These are phyloP conservation scores for Suhomyces maxii DNA, from an alignment of 1,139 yeast species.

Conservation along the genomic window DNA sequence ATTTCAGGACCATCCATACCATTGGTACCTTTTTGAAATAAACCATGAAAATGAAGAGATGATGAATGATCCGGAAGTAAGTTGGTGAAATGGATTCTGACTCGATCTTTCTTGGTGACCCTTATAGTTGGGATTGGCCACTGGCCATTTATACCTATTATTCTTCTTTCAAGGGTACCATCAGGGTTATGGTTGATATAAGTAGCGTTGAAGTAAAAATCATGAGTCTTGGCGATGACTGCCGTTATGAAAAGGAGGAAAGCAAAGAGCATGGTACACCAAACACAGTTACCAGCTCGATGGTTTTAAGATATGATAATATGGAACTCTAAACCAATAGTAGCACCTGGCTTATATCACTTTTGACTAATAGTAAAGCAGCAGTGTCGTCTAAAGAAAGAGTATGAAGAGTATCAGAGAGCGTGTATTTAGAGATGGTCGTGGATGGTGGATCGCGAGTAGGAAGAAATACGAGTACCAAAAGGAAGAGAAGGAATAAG, in stretches of 20 bases:
- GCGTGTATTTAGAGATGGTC: not conserved
- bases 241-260: conserved; percentile 6
- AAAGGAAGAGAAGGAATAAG: not conserved
- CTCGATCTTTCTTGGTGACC: conserved; percentile 62
- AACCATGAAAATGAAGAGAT: conserved; percentile 75
- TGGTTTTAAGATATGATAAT: no score
- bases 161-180: conserved; percentile 48
- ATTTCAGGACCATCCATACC: conserved; percentile 80
- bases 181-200: conserved; percentile 69
- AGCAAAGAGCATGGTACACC: conserved; percentile 1
- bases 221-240: conserved; percentile 46
- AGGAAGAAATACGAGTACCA: not conserved
- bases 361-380: not conserved
- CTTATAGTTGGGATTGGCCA: conserved; percentile 77
- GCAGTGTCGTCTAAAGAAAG: not conserved
- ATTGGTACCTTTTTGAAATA: conserved; percentile 58
- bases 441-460: not conserved
- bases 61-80: conserved; percentile 55
- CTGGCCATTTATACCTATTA: conserved; percentile 65
- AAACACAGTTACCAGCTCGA: no score
- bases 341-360: no score
- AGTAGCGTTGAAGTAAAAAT: conserved; percentile 51
- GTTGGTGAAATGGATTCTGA: conserved; percentile 58
- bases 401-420: not conserved
- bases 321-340: no score